Base-by-base conservation (phyloP, 108 stramenopile species). In the Conticribra weissflogii region DNA sequence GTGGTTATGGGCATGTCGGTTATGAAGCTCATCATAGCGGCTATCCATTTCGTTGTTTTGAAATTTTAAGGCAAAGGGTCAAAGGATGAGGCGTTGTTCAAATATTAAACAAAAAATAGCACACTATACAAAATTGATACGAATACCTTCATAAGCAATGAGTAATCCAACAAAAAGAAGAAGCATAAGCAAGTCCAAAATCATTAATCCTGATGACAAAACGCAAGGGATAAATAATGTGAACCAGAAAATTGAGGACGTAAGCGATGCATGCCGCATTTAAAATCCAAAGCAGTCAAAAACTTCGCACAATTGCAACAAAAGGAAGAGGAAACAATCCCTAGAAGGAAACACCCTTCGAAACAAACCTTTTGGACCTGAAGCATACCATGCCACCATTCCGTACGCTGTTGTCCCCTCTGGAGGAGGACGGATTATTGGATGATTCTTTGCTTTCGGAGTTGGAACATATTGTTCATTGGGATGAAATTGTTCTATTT, bases 211-310 rank as follows among this genome's bases (percentile, higher is more conserved):
- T 21, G 44, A 33, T 19, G 33, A 56, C 29, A 19, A 21, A 28
- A 17, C 5, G 5, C 25, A 4, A 30, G 25, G 1, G 14, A 21
- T 16, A 8, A 12, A 16, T 5, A 32, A 57, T 30, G 33, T 3
- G 18, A 23, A 7, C 4, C 56, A 21, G 12, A 57, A 27, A 27
- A 14, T 44, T 36, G 27, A 70, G 51, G 29, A 88, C 91, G 46
- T 80, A 63, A 19, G 91, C 87, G 63, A 83, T 78, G 82, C 84
- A 93, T 2, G 88, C 86, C 23, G 90, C 78, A n/a, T n/a, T n/a
- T n/a, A n/a, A n/a, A n/a, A n/a, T n/a, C n/a, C n/a, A n/a, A n/a
- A n/a, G n/a, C n/a, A n/a, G n/a, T n/a, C n/a, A n/a, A n/a, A n/a
- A n/a, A n/a, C n/a, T n/a, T n/a, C n/a, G n/a, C n/a, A n/a, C n/a